These are phyloP conservation scores for Colletotrichum sp. DNA, from an alignment of 2,329 filamentous ascomycete genomes.

Conservation along the genomic window DNA sequence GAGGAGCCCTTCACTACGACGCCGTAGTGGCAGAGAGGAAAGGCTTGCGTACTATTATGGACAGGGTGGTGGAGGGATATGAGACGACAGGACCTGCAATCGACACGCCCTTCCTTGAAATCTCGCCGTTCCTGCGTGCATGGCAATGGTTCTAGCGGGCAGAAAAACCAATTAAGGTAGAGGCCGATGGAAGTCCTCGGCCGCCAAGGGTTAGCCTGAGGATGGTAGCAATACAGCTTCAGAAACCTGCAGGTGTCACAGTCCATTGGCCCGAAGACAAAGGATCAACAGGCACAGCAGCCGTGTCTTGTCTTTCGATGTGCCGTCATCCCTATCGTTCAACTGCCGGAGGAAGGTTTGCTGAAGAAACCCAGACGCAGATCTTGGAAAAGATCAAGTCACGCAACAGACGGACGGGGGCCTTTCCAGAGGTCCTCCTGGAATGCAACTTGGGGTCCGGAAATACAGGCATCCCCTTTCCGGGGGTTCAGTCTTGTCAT, in stretches of 20 bases:
- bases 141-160: neutral
- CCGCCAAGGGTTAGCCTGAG: neutral
- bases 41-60: neutral
- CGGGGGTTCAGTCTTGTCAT: neutral
- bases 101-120: neutral
- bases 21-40: neutral
- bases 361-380: neutral
- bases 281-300: slow-evolving; percentile 6
- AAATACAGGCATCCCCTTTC: neutral
- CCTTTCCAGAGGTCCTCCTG: neutral
- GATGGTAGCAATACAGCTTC: neutral
- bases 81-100: neutral
- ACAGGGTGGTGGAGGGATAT: neutral
- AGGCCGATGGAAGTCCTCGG: neutral
- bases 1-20: neutral
- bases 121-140: neutral
- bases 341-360: neutral
- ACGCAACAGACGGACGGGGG: neutral
- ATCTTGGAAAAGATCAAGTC: neutral
- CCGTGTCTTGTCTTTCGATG: neutral
- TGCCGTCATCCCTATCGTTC: neutral
- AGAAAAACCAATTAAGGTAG: neutral
- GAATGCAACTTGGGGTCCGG: neutral
- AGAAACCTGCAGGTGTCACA: neutral
- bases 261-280: neutral